phyloP scores from a whole-genome alignment of 2,329 filamentous ascomycete genomes.

The Aureobasidium lini region DNA sequence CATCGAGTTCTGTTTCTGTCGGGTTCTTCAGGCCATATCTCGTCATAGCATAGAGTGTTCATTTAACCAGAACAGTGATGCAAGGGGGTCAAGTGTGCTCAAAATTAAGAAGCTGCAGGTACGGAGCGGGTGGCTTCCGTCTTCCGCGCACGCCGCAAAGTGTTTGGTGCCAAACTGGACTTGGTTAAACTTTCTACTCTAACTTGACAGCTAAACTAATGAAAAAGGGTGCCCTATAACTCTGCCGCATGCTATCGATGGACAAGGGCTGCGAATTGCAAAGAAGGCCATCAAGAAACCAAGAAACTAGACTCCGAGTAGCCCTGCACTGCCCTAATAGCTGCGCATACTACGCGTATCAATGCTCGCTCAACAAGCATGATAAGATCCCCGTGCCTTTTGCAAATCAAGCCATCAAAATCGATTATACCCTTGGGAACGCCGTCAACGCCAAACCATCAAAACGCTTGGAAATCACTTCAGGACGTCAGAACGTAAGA shows the following conservation, averaged over 20 bases:
- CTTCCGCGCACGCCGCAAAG: background rate
- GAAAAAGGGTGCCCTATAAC: background rate
- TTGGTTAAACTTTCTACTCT: constrained; percentile 8
- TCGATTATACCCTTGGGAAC: background rate
- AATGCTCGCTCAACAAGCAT: constrained; percentile 1
- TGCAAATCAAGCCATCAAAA: constrained; percentile 1
- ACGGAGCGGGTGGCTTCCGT: background rate
- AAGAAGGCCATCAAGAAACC: background rate
- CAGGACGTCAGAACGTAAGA: constrained; percentile 6
- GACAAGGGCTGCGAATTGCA: background rate
- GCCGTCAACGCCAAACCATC: background rate
- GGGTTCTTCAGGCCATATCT: too few species aligned
- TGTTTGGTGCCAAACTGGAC: background rate
- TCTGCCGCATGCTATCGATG: background rate
- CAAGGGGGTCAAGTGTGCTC: too few species aligned
- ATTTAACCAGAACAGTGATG: too few species aligned
- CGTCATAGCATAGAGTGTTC: too few species aligned
- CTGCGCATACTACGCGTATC: background rate
- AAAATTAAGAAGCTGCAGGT: too few species aligned
- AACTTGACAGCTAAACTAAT: constrained; percentile 3
- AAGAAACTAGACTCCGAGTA: background rate
- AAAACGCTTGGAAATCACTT: constrained; percentile 2
- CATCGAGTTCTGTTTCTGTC: too few species aligned
- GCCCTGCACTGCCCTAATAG: background rate
- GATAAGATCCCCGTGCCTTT: background rate